Conservation (phyloP, 345 rosid species). For the Populus alba region DNA sequence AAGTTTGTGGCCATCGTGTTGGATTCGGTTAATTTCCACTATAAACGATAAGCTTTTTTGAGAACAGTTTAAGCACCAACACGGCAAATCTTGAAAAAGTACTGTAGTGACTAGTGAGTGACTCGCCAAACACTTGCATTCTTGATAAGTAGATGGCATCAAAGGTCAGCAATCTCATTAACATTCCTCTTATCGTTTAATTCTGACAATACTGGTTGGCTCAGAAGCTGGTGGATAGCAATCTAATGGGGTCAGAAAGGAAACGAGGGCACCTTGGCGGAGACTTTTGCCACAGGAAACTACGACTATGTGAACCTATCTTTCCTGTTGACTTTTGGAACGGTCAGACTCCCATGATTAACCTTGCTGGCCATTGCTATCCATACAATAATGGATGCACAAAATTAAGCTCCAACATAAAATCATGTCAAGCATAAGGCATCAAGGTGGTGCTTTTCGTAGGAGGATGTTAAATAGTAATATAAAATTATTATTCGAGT, state of each 20-base stretch:
- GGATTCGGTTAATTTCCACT: neutral
- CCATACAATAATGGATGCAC: neutral
- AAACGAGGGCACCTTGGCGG: neutral
- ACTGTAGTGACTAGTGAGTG: neutral
- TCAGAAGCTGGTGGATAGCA: constrained; percentile 3
- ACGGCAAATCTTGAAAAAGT: neutral
- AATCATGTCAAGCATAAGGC: too few species aligned
- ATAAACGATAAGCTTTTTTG: neutral
- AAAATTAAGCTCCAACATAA: too few species aligned
- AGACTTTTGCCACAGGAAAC: constrained; percentile 5
- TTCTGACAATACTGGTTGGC: neutral
- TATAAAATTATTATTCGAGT: too few species aligned
- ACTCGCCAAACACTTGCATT: neutral
- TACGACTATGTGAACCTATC: neutral
- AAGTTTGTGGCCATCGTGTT: neutral
- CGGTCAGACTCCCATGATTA: neutral
- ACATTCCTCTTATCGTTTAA: neutral
- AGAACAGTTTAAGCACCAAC: neutral
- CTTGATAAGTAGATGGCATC: neutral
- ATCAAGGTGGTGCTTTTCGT: too few species aligned
- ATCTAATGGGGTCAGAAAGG: constrained; percentile 12
- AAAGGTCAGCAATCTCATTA: neutral
- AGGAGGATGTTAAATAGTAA: too few species aligned
- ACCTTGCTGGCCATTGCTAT: constrained; percentile 10
- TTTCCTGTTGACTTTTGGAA: neutral